Base-by-base conservation (phyloP, 768 basidiomycete species). In the Rubroboletus pulcherrimus region DNA sequence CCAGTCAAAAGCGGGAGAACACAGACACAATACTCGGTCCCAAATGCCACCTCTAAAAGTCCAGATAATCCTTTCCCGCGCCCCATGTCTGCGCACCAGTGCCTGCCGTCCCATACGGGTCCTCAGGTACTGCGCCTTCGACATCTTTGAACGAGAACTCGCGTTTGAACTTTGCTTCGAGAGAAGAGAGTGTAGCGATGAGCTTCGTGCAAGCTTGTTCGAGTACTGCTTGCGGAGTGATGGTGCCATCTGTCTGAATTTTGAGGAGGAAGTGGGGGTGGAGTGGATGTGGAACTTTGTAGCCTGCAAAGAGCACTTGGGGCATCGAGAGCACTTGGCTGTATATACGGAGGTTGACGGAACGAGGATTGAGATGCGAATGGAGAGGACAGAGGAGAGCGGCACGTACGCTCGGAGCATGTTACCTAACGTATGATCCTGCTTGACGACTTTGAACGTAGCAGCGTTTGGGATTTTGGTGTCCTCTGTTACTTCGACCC, bases 401-500 rank as follows among this genome's bases (percentile, higher is more conserved):
- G 33, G 26, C 11, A 80, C 86, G 58, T 70, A 94, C 93, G 91
- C 85, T 67, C 97, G 85, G n/a, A 99, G 78, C 90, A 98, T 91
- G 75, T 95, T 95, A 9, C 86, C 96, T 6, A 98, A 75, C 0
- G 97, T 99, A 69, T 98, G 97, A 68, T 98, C 97, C 69, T 99
- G 96, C 75, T 98, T 98, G 57, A 91, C 79, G 63, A 99, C 79
- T 64, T 92, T 93, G 59, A 99, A 84, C 0, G 95, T 96, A 17
- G 96, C 96, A 2, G 97, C 94, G 65, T 98, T 97, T 0, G 95
- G 95, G 58, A 98, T 93, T 76, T 97, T 98, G 42, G 93, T 95
- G 74, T 99, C 97, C 73, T 98, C 96, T 0, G 81, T 84, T 42
- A 98, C 79, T 65, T 93, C 91, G 53, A 98, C 85, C 44, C 95